A percentile compares a stretch with the other conserved stretches of the same genome.
Conservation (phyloP, 192 early-diverging fungal genomes). For the Mortierella hygrophila region DNA sequence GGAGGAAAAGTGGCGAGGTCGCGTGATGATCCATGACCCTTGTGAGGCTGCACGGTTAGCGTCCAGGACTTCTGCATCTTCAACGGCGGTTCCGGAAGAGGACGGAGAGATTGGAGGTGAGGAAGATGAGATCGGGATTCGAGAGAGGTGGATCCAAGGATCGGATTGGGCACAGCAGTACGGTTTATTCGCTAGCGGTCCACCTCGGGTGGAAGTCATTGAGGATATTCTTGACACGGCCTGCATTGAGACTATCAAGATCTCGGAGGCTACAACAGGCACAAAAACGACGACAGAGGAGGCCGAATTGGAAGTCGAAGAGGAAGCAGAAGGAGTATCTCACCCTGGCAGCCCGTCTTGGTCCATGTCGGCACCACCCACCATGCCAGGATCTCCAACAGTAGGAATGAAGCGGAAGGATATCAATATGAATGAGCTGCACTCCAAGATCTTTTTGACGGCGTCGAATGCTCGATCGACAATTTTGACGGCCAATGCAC, state of each 20-base stretch:
- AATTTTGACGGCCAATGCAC: constrained; percentile 39
- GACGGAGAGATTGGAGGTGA: background rate
- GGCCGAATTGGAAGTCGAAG: background rate
- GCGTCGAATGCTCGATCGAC: constrained; percentile 27
- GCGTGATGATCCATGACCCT: constrained; percentile 44
- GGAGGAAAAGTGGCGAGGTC: constrained; percentile 54
- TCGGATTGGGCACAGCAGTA: constrained; percentile 51
- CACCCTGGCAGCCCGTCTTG: background rate
- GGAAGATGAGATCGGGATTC: constrained; percentile 20
- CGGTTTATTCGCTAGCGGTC: constrained; percentile 38
- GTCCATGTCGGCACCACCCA: background rate
- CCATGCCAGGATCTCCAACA: background rate
- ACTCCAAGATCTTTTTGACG: constrained; percentile 39
- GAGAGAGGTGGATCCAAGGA: constrained; percentile 34
- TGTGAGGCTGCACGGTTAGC: background rate
- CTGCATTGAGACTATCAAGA: background rate
- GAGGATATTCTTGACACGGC: constrained; percentile 23
- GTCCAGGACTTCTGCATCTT: background rate
- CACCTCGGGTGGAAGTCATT: constrained; percentile 45
- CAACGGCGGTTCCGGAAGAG: background rate
- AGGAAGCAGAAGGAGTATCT: background rate
- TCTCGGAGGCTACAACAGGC: background rate
- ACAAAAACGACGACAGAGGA: background rate
- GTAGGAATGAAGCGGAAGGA: constrained; percentile 13
- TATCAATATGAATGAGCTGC: constrained; percentile 44